phyloP scores from a whole-genome alignment of 805 yeast genomes.

The Candida ascalaphidarum region DNA sequence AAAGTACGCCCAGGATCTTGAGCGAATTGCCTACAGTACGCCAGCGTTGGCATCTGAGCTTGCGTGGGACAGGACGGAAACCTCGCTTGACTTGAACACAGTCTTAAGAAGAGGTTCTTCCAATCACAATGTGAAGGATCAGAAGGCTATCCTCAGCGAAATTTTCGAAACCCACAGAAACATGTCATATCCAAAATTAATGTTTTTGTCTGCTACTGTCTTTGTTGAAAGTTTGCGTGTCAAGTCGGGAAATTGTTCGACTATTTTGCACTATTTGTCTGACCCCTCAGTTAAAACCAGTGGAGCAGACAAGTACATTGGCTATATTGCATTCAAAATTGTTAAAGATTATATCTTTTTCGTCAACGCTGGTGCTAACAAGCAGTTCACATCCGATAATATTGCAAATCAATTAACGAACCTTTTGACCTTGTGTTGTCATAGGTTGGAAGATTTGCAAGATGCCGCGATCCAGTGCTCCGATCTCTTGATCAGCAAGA shows the following conservation, averaged over 20 bases:
- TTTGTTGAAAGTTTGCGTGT: constrained; percentile 75
- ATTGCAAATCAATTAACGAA: constrained; percentile 61
- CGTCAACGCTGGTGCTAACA: constrained; percentile 44
- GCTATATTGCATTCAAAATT: constrained; percentile 52
- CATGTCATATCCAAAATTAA: constrained; percentile 65
- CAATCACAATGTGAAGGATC: constrained; percentile 68
- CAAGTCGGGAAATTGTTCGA: constrained; percentile 72
- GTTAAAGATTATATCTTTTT: constrained; percentile 47
- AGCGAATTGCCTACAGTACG: constrained; percentile 73
- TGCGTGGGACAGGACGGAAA: constrained; percentile 64
- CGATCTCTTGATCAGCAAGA: constrained; percentile 49
- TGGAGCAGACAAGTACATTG: constrained; percentile 62
- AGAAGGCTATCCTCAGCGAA: constrained; percentile 50
- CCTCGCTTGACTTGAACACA: constrained; percentile 86
- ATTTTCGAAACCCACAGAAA: constrained; percentile 42
- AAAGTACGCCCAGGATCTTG: constrained; percentile 40
- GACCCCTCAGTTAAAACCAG: constrained; percentile 73
- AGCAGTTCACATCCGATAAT: constrained; percentile 46
- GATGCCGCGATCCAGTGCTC: constrained; percentile 74
- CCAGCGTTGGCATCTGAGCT: constrained; percentile 20
- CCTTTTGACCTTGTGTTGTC: constrained; percentile 65
- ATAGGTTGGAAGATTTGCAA: constrained; percentile 67
- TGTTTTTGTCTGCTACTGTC: constrained; percentile 80
- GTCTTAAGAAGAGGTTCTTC: constrained; percentile 86
- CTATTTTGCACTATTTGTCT: constrained; percentile 68